phyloP scores from a whole-genome alignment of 768 basidiomycete genomes.

The Xerocomus potaroensis region DNA sequence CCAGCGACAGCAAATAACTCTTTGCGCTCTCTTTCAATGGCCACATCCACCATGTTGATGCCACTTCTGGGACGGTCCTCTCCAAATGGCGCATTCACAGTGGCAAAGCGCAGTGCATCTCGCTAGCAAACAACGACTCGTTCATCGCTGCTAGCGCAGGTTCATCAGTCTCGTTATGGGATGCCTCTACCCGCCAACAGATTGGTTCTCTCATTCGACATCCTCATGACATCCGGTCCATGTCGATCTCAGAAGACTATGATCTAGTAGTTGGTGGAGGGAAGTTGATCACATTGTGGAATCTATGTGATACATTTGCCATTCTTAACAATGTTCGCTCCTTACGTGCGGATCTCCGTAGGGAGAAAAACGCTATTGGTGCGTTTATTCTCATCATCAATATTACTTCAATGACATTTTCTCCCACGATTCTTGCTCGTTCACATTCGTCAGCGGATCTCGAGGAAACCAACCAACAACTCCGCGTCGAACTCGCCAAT shows the following conservation, averaged over 20 bases:
- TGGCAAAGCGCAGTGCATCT: not conserved
- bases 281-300: too few relatives aligned
- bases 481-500: not conserved
- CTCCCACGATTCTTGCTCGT: too few relatives aligned
- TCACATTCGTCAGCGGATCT: too few relatives aligned
- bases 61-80: not conserved
- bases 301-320: too few relatives aligned
- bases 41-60: not conserved
- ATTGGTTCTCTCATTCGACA: not conserved
- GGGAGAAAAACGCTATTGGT: too few relatives aligned
- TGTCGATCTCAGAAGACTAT: too few relatives aligned
- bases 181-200: not conserved
- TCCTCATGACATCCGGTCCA: too few relatives aligned
- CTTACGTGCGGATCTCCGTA: too few relatives aligned
- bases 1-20: not conserved
- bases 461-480: not conserved
- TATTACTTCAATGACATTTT: too few relatives aligned
- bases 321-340: too few relatives aligned
- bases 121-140: not conserved
- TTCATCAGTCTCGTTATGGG: constrained; percentile 6
- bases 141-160: constrained; percentile 1
- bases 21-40: not conserved
- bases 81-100: not conserved
- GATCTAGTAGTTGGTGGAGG: too few relatives aligned
- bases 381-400: too few relatives aligned